Evolutionary conservation across 768 basidiomycete species (phyloP).

Genomic region (Boletus rufocinnamomeus): DNA sequence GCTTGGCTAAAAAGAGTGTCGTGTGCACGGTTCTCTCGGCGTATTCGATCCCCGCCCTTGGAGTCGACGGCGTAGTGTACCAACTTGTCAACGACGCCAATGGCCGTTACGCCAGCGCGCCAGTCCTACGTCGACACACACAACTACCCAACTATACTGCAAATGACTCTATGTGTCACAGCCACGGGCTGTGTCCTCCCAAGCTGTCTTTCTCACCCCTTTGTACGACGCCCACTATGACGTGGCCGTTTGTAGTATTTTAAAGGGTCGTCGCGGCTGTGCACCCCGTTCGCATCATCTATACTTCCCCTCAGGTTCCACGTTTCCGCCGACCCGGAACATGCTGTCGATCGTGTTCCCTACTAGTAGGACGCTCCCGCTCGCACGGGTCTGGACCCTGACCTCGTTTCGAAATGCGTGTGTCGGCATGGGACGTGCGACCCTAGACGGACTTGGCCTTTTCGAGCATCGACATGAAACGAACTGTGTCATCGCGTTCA

Average conservation of each 20-base stretch:
- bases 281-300: constrained; percentile 4
- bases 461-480: not conserved
- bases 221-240: not conserved
- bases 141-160: not conserved
- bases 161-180: not conserved
- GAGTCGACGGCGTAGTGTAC: not conserved
- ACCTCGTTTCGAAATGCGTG: constrained; percentile 13
- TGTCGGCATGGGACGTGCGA: constrained; percentile 2
- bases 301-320: constrained; percentile 1
- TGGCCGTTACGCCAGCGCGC: not conserved
- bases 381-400: constrained; percentile 22
- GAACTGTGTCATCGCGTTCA: too few species aligned
- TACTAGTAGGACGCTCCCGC: constrained; percentile 4
- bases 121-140: not conserved
- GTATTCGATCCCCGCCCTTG: not conserved
- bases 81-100: not conserved
- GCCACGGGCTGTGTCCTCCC: not conserved
- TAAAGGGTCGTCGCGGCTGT: constrained; percentile 3
- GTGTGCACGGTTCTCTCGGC: not conserved
- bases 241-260: not conserved
- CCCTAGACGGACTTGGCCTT: constrained; percentile 5
- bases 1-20: not conserved
- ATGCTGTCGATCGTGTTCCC: constrained; percentile 6
- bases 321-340: constrained; percentile 10
- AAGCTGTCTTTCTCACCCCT: constrained; percentile 13